A percentile compares a stretch with the other conserved stretches of the same genome.
Conservation (phyloP, 768 basidiomycete genomes). For the Grammothele lineata region DNA sequence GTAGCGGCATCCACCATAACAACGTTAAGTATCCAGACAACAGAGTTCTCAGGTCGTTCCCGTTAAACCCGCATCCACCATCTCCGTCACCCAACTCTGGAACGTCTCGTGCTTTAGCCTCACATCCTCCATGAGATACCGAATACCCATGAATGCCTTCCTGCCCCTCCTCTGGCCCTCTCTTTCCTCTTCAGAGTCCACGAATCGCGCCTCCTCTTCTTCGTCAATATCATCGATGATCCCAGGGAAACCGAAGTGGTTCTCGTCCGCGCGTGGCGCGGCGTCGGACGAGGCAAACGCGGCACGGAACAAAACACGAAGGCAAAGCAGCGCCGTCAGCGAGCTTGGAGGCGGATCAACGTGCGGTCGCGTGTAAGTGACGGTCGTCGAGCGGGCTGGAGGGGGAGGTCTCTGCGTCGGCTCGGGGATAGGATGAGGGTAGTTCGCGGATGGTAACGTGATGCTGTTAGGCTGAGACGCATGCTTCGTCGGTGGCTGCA, state of each 20-base stretch:
- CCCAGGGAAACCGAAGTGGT: conserved; percentile 90
- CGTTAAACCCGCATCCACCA: conserved; percentile 45
- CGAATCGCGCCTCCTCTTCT: conserved; percentile 52
- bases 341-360: conserved; percentile 69
- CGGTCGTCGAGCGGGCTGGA: conserved; percentile 58
- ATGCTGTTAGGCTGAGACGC: conserved; percentile 72
- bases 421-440: conserved; percentile 51
- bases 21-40: no score
- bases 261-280: conserved; percentile 68
- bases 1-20: no score
- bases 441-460: conserved; percentile 54
- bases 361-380: conserved; percentile 55
- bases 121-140: conserved; percentile 59
- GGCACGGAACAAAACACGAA: conserved; percentile 79
- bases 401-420: conserved; percentile 70
- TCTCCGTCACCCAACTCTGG: conserved; percentile 57
- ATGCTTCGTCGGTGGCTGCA: conserved; percentile 51
- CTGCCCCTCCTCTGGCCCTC: conserved; percentile 73
- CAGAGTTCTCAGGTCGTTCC: conserved; percentile 21
- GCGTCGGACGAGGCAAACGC: conserved; percentile 70
- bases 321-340: conserved; percentile 74
- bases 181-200: conserved; percentile 36
- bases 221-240: conserved; percentile 57
- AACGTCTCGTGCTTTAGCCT: conserved; percentile 59
- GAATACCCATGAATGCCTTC: conserved; percentile 62